Evolutionary conservation across 1,139 yeast genomes (phyloP).

Genomic region (Petasospora rhodanensis): DNA sequence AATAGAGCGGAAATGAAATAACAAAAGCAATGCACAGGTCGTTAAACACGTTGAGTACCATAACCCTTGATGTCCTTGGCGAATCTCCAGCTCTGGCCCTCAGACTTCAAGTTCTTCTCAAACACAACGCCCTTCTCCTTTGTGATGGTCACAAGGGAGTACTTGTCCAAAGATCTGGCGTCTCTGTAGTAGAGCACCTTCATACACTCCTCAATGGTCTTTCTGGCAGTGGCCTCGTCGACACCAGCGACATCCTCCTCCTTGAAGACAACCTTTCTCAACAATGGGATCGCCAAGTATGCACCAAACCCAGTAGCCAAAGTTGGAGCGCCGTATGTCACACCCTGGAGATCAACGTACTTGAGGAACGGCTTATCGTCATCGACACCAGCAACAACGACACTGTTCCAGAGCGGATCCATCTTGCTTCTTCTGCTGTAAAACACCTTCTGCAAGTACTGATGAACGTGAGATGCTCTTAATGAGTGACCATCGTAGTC

Average conservation of each 20-base stretch:
- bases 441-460: constrained; percentile 78
- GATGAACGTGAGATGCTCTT: constrained; percentile 84
- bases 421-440: constrained; percentile 86
- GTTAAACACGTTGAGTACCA: constrained; percentile 56
- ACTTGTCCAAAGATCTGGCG: constrained; percentile 87
- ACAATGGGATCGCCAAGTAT: constrained; percentile 86
- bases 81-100: constrained; percentile 82
- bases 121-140: constrained; percentile 56
- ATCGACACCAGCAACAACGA: constrained; percentile 85
- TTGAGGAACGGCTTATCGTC: constrained; percentile 68
- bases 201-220: constrained; percentile 79
- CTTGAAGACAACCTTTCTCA: constrained; percentile 76
- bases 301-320: constrained; percentile 97
- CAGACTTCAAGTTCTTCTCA: constrained; percentile 61
- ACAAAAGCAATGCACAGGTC: too few relatives aligned
- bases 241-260: constrained; percentile 70
- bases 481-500: constrained; percentile 65
- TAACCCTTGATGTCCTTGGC: constrained; percentile 88
- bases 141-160: constrained; percentile 73
- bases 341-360: constrained; percentile 89
- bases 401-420: constrained; percentile 96
- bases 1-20: too few relatives aligned
- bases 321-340: constrained; percentile 81
- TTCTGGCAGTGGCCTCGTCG: constrained; percentile 69
- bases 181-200: constrained; percentile 94